Conservation (phyloP, 768 basidiomycete genomes). For the Tylopilus vinaceipallidus region DNA sequence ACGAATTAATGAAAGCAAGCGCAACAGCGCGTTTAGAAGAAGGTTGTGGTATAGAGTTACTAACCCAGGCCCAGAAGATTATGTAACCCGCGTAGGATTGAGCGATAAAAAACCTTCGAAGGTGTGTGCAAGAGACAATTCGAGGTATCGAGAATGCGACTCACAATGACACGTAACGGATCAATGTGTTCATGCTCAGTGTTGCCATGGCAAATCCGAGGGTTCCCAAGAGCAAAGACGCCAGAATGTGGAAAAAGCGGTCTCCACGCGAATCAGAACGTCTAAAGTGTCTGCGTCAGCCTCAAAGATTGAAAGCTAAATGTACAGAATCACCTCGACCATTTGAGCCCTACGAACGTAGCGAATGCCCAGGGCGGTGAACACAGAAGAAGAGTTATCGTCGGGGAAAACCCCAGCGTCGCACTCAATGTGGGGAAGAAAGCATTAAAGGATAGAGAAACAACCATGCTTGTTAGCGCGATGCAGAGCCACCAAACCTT, state of each 20-base stretch:
- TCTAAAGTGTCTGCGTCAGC: conserved; percentile 28
- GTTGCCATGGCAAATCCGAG: conserved; percentile 67
- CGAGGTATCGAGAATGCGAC: conserved; percentile 13
- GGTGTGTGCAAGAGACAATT: neutral
- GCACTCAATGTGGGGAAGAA: conserved; percentile 77
- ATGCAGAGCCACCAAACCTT: conserved; percentile 82
- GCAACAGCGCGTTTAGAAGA: conserved; percentile 88
- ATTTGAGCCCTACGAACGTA: conserved; percentile 50
- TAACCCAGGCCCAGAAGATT: conserved; percentile 54
- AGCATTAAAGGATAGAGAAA: conserved; percentile 73
- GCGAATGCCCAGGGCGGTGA: conserved; percentile 69
- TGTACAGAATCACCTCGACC: conserved; percentile 42
- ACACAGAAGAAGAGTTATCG: conserved; percentile 68
- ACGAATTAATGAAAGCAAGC: conserved; percentile 77
- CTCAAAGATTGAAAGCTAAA: neutral
- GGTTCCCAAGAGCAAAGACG: conserved; percentile 56
- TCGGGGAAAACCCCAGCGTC: conserved; percentile 68
- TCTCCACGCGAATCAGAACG: conserved; percentile 73
- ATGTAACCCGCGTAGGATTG: conserved; percentile 74
- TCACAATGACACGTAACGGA: conserved; percentile 66
- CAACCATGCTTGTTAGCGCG: conserved; percentile 51
- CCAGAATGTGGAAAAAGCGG: conserved; percentile 64
- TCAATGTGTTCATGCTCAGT: conserved; percentile 57
- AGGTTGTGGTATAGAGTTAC: conserved; percentile 67
- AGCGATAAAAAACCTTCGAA: conserved; percentile 69